Evolutionary conservation across 2,329 filamentous ascomycete genomes (phyloP).

Genomic region (Colletotrichum gloeosporioides): DNA sequence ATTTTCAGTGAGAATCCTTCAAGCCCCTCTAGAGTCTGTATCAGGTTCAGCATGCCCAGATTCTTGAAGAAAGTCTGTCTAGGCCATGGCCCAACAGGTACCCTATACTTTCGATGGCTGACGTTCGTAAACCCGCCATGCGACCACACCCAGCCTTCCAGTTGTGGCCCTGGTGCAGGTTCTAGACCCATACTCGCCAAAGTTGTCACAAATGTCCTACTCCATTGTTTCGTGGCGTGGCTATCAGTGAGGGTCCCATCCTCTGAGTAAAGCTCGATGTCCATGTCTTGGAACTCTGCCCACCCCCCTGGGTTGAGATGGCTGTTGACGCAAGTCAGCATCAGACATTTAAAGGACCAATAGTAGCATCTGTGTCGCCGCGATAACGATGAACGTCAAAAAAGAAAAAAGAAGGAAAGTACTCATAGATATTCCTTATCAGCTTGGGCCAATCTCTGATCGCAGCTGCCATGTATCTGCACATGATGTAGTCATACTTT

Average conservation of each 20-base stretch:
- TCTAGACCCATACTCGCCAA: conserved; percentile 16
- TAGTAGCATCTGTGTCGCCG: background rate
- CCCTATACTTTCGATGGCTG: conserved; percentile 34
- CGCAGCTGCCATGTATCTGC: conserved; percentile 34
- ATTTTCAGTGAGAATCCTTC: conserved; percentile 29
- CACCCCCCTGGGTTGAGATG: conserved; percentile 39
- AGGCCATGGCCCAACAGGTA: conserved; percentile 39
- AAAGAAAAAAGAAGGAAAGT: background rate
- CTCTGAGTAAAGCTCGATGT: conserved; percentile 23
- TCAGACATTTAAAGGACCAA: background rate
- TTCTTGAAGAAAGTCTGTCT: conserved; percentile 27
- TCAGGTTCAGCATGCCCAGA: conserved; percentile 18
- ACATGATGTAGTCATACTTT: conserved; percentile 40
- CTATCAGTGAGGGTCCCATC: conserved; percentile 24
- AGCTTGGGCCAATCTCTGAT: conserved; percentile 35
- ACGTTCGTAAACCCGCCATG: conserved; percentile 41
- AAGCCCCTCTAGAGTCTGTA: conserved; percentile 24
- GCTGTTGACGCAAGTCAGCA: conserved; percentile 13
- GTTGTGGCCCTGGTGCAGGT: conserved; percentile 24
- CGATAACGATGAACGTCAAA: background rate
- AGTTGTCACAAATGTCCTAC: conserved; percentile 30
- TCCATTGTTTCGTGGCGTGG: conserved; percentile 18
- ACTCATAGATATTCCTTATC: conserved; percentile 27
- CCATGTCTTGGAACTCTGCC: conserved; percentile 28
- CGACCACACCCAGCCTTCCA: conserved; percentile 30